phyloP scores from a whole-genome alignment of 2,329 filamentous ascomycete species.

The Keithomyces neogunnii region DNA sequence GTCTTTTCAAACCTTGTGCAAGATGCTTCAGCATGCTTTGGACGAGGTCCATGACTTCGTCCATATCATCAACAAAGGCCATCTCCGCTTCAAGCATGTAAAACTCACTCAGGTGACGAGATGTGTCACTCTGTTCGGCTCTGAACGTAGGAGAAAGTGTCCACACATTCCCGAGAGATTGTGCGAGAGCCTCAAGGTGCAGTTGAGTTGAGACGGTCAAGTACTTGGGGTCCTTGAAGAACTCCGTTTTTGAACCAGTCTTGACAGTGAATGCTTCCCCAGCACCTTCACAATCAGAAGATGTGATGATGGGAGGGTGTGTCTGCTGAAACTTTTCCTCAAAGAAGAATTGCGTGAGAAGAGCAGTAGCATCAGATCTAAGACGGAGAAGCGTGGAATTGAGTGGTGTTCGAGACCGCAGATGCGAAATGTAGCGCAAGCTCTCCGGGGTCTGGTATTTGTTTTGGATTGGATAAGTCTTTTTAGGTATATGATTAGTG shows the following conservation, averaged over 20 bases:
- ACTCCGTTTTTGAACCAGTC: constrained; percentile 37
- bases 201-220: constrained; percentile 92
- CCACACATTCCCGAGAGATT: constrained; percentile 87
- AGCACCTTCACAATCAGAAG: constrained; percentile 93
- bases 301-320: constrained; percentile 90
- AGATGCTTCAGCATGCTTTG: constrained; percentile 65
- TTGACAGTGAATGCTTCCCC: constrained; percentile 81
- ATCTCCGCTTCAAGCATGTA: constrained; percentile 97
- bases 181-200: constrained; percentile 85
- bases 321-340: constrained; percentile 67
- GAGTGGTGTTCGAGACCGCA: constrained; percentile 72
- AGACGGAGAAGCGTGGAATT: constrained; percentile 75
- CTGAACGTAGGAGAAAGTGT: constrained; percentile 88
- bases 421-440: constrained; percentile 78
- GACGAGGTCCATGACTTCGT: constrained; percentile 67
- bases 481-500: constrained; percentile 11
- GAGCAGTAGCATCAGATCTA: constrained; percentile 69
- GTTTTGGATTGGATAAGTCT: constrained; percentile 92
- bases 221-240: constrained; percentile 86
- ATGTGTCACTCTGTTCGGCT: constrained; percentile 87
- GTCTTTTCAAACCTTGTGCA: constrained; percentile 28
- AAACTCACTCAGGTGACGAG: constrained; percentile 91
- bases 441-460: constrained; percentile 91
- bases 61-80: constrained; percentile 64
- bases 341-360: constrained; percentile 68